Evolutionary conservation across 106 monocot genomes (phyloP).

Genomic region (Iris macrosiphon): DNA sequence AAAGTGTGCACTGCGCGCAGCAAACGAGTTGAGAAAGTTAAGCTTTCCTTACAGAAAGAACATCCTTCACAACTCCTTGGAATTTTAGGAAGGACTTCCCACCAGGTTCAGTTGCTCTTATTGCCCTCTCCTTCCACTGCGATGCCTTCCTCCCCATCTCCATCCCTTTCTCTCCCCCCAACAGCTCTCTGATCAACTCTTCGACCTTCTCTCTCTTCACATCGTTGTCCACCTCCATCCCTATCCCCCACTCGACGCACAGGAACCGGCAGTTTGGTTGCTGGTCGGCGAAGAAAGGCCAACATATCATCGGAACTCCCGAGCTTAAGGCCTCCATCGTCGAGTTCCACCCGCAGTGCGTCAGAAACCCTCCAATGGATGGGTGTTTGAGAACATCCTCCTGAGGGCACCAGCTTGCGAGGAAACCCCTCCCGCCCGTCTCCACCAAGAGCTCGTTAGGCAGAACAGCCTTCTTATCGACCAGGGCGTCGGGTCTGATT

Average conservation of each 20-base stretch:
- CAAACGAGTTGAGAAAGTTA: too few species aligned
- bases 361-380: conserved; percentile 26
- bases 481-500: conserved; percentile 2
- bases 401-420: background rate
- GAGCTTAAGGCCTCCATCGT: conserved; percentile 38
- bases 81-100: conserved; percentile 1
- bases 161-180: conserved; percentile 1
- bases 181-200: background rate
- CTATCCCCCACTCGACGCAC: conserved; percentile 9
- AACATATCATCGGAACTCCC: background rate
- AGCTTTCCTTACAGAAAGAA: too few species aligned
- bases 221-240: conserved; percentile 10
- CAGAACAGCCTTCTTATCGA: background rate
- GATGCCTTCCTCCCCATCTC: conserved; percentile 1
- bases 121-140: conserved; percentile 10
- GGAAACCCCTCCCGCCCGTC: background rate
- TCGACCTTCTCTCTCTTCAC: conserved; percentile 5
- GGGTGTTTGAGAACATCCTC: conserved; percentile 14
- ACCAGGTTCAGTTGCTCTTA: background rate
- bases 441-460: background rate
- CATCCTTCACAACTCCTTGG: background rate
- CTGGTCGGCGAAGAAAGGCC: background rate
- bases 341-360: conserved; percentile 43
- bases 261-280: background rate
- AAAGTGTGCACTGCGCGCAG: too few species aligned